phyloP scores from a whole-genome alignment of 768 basidiomycete genomes.

The Gymnopilus dilepis region DNA sequence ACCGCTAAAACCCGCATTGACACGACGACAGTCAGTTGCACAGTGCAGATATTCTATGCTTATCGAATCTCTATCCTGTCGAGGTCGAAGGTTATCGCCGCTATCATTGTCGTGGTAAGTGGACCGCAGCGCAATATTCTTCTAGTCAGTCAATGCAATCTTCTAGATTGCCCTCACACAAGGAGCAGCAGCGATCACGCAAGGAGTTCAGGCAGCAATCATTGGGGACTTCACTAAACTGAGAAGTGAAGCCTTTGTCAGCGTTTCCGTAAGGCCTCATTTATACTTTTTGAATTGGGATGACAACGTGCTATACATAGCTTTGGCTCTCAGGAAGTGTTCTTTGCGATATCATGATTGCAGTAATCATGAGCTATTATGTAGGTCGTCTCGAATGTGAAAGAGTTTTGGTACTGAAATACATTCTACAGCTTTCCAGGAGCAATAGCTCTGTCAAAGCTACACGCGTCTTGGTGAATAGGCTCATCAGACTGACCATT shows the following conservation, averaged over 20 bases:
- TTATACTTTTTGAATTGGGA: background rate
- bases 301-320: slow-evolving; percentile 1
- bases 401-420: background rate
- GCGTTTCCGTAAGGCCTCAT: slow-evolving; percentile 3
- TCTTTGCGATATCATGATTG: slow-evolving; percentile 33
- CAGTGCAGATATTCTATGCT: slow-evolving; percentile 29
- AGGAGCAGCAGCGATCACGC: background rate
- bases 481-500: slow-evolving; percentile 32
- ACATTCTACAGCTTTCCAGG: too few species aligned
- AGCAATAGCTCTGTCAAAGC: background rate
- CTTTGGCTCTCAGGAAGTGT: slow-evolving; percentile 33
- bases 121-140: too few species aligned
- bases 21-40: slow-evolving; percentile 19
- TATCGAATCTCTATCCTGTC: slow-evolving; percentile 27
- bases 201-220: background rate
- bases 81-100: slow-evolving; percentile 4
- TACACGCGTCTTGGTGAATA: slow-evolving; percentile 23
- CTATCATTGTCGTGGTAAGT: too few species aligned
- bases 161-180: slow-evolving; percentile 14
- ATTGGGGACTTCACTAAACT: slow-evolving; percentile 12
- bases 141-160: too few species aligned
- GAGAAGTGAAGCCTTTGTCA: slow-evolving; percentile 7
- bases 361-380: slow-evolving; percentile 32
- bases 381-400: slow-evolving; percentile 20
- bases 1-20: background rate